phyloP scores from a whole-genome alignment of 2,329 filamentous ascomycete genomes.

The Clarireedia homoeocarpa region DNA sequence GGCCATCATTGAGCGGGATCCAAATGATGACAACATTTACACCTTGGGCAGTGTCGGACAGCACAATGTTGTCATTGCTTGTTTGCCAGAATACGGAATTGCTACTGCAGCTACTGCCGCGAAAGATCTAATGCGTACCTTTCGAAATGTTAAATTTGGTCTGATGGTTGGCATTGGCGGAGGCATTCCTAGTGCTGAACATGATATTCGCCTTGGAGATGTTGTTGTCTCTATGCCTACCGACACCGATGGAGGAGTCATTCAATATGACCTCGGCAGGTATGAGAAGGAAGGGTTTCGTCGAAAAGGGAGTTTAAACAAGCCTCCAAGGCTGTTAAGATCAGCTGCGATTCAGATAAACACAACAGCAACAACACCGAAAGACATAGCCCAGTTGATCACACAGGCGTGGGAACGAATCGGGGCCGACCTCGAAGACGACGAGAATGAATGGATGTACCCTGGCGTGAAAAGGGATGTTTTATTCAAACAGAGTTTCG shows the following conservation, averaged over 20 bases:
- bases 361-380: neutral
- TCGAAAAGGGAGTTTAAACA: conserved; percentile 9
- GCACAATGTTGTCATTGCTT: conserved; percentile 18
- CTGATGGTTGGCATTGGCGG: conserved; percentile 39
- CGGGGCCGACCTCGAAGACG: neutral
- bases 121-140: conserved; percentile 27
- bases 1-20: neutral
- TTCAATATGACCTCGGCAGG: conserved; percentile 16
- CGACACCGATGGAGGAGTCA: conserved; percentile 8
- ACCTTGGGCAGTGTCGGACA: conserved; percentile 10
- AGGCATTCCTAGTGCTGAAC: conserved; percentile 16
- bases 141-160: conserved; percentile 30
- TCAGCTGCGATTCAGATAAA: neutral
- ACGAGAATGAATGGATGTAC: neutral
- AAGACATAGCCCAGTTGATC: neutral
- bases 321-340: conserved; percentile 4
- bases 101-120: conserved; percentile 29
- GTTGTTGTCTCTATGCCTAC: conserved; percentile 9
- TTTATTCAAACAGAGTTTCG: conserved; percentile 21
- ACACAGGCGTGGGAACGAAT: neutral
- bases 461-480: conserved; percentile 13
- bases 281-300: conserved; percentile 8
- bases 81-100: conserved; percentile 9
- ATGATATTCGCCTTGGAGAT: conserved; percentile 14
- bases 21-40: conserved; percentile 14